Evolutionary conservation across 106 monocot species (phyloP), one percentile per base, ranked within the genome.

Genomic region (Phalaenopsis equestris): DNA sequence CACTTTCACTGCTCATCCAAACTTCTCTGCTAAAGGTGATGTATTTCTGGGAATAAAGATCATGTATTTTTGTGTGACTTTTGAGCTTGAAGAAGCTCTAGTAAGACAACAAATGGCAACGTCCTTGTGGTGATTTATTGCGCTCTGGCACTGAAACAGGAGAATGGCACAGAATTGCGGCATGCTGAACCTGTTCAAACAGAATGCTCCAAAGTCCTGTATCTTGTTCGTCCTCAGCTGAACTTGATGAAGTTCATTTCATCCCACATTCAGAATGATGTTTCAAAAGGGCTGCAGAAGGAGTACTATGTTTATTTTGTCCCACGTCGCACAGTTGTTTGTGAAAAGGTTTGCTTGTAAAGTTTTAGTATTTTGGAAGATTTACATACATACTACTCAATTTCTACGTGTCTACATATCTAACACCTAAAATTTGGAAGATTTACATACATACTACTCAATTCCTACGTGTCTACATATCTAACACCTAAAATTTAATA

Each of bases 231-330:
- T 3, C 82, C 94, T 76, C 89, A 95, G 72, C 37, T 88, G 70
- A 83, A 85, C 49, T 84, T 93, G 43, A 91, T 95, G 94, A 95
- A 91, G 77, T 82, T 90, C 55, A 94, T 99, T 76, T 84, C 91
- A 46, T 91, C 85, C 38, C 87, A 93, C 78, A 95, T 99, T 70
- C 87, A 88, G 65, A 83, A 81, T 86, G 94, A 93, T 73, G 43
- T 86, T 41, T 90, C 98, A 3, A 95, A 94, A 86, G 94, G 92
- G 56, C 55, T 95, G 45, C 87, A 99, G 73, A 94, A 85, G 78
- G 94, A 91, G 57, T 95, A 95, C 79, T 90, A 86, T 76, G 87
- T 99, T 80, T 99, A 95, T 86, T 99, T 99, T 88, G 98, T 99
- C 21, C 98, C 98, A 73, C 92, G 98, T 4, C 90, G 93, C 48